Base-by-base conservation (phyloP, 768 basidiomycete genomes). In the Naganishia vaughanmartiniae region DNA sequence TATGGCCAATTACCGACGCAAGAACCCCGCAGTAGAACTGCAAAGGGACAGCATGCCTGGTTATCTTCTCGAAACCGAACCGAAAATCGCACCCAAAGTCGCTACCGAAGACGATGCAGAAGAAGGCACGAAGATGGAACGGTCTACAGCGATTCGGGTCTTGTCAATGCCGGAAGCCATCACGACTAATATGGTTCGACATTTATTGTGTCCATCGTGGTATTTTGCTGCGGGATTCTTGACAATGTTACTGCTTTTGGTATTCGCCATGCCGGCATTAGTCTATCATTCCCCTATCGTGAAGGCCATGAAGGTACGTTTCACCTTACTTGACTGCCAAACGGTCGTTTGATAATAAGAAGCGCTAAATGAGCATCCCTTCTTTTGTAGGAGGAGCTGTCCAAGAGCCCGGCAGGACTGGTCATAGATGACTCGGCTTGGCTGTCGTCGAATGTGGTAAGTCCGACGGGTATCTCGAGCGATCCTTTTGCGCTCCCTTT, bases 191-290 rank as follows among this genome's bases (percentile, higher is more conserved):
- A 36, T 21, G n/a, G 5, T 58, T 33, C n/a, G 36, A 15, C 57
- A 58, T 14, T 36, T 36, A 10, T 14, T 58, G 33, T 36, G 34
- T 24, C 57, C 57, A 12, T 34, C 57, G 6, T 58, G 57, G 57
- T 58, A 58, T 24, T 19, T 36, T n/a, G 31, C 17, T 5, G 30
- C 34, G 4, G 57, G 33, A 7, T 58, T 33, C 34, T 10, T 39
- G n/a, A 34, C 33, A n/a, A 1, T 36, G 57, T 21, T 36, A 24
- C 57, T 58, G n/a, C n/a, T 58, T 12, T 36, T 58, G n/a, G 1
- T 34, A 17, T 58, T 58, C 57, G 57, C 57, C 15, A 58, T 34
- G 57, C 57, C 57, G 19, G 6, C 57, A 21, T 34, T 58, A 10
- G 31, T 58, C 34, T 24, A 21, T 5, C 14, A 24, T 39, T 36